Percentiles rank a stretch among this genome's conserved stretches.
phyloP scores from a whole-genome alignment of 441 rosid genomes.

The Erodium texanum region DNA sequence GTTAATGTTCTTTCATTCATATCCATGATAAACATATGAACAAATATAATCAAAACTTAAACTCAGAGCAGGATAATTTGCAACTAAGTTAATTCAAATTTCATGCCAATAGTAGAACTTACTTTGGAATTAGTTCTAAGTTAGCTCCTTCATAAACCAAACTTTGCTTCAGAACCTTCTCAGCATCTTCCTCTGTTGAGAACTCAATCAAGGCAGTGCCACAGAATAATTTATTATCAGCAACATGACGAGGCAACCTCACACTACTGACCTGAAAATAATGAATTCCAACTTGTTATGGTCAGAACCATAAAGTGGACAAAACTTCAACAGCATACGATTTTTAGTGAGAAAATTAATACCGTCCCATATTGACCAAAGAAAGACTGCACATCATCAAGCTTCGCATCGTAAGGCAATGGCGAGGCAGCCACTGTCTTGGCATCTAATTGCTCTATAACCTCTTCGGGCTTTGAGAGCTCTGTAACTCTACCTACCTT shows the following conservation, averaged over 20 bases:
- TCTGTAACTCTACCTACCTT: constrained; percentile 37
- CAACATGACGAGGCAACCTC: constrained; percentile 45
- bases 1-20: neutral
- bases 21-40: neutral
- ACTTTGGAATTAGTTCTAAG: constrained; percentile 37
- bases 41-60: neutral
- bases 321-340: neutral
- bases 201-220: constrained; percentile 54
- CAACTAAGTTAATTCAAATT: neutral
- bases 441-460: constrained; percentile 38
- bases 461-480: constrained; percentile 32
- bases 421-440: constrained; percentile 49
- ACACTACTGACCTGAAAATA: constrained; percentile 42
- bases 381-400: constrained; percentile 41
- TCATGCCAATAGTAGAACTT: constrained; percentile 13
- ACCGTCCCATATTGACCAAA: constrained; percentile 40
- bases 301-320: neutral
- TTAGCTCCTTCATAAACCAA: constrained; percentile 36
- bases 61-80: neutral
- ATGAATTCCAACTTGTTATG: neutral
- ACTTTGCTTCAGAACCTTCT: constrained; percentile 26
- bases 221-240: constrained; percentile 34
- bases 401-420: constrained; percentile 32
- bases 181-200: constrained; percentile 35
- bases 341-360: neutral